A percentile compares a stretch with the other conserved stretches of the same genome.
Evolutionary conservation across 805 yeast genomes (phyloP).

Genomic region (Cyberlindnera veronae): DNA sequence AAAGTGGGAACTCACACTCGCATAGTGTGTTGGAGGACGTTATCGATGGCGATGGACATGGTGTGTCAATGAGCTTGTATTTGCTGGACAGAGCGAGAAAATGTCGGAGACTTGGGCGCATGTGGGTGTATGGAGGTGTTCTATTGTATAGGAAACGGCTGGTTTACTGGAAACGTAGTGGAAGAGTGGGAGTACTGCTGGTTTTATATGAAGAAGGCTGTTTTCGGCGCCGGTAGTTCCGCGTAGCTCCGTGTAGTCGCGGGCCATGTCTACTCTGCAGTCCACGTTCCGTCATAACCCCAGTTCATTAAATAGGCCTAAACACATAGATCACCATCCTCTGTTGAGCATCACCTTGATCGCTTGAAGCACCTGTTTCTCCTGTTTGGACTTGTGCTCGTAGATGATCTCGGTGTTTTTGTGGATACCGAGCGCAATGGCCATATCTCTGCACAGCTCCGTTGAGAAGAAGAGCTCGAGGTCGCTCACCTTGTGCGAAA

Average conservation of each 20-base stretch:
- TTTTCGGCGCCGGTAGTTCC: too few species aligned
- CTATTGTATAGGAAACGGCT: too few species aligned
- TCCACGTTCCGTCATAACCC: too few species aligned
- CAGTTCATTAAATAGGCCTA: too few species aligned
- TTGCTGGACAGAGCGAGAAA: constrained; percentile 12
- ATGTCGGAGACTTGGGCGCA: constrained; percentile 14
- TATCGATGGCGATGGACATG: constrained; percentile 18
- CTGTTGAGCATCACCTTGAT: constrained; percentile 18
- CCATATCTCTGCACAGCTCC: constrained; percentile 21
- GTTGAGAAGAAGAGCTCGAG: constrained; percentile 18
- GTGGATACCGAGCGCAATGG: constrained; percentile 21
- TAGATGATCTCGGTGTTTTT: constrained; percentile 23
- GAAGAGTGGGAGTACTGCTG: too few species aligned
- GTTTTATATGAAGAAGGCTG: too few species aligned
- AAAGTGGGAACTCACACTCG: constrained; percentile 40
- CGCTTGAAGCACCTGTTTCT: constrained; percentile 16
- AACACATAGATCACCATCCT: too few species aligned
- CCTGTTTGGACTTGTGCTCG: constrained; percentile 17
- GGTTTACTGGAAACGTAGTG: too few species aligned
- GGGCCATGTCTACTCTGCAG: too few species aligned
- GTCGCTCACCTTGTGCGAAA: constrained; percentile 18
- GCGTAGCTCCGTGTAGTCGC: too few species aligned
- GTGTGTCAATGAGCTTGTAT: constrained; percentile 18
- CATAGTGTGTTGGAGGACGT: constrained; percentile 41
- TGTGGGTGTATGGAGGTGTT: too few species aligned